Percentiles rank a stretch among this genome's conserved stretches.
These are phyloP conservation scores for Penicillium expansum DNA, from an alignment of 2,329 filamentous ascomycete species.

Conservation along the genomic window DNA sequence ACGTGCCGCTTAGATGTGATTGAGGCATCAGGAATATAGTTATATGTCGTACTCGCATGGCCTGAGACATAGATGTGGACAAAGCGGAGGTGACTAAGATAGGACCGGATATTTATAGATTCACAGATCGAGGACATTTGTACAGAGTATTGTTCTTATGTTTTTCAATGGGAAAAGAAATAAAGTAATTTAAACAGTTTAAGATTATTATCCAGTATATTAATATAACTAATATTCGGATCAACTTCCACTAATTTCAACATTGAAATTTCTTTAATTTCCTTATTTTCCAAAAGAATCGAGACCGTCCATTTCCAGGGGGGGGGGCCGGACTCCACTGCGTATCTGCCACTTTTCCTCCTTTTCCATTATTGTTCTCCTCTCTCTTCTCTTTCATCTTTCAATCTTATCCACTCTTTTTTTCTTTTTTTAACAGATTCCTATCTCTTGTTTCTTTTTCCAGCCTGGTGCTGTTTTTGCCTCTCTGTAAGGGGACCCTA, in stretches of 20 bases:
- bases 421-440: slow-evolving; percentile 5
- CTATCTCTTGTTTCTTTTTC: slow-evolving; percentile 17
- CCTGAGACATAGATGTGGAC: background rate
- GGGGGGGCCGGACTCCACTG: slow-evolving; percentile 3
- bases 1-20: background rate
- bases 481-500: slow-evolving; percentile 19
- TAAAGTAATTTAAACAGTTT: background rate
- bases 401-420: slow-evolving; percentile 8
- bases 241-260: too few relatives aligned
- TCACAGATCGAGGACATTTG: background rate
- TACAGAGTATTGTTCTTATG: too few relatives aligned
- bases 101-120: slow-evolving; percentile 3
- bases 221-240: too few relatives aligned
- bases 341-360: slow-evolving; percentile 11
- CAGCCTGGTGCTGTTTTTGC: slow-evolving; percentile 30
- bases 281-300: background rate
- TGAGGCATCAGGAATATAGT: too few relatives aligned
- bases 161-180: too few relatives aligned
- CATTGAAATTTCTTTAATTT: background rate
- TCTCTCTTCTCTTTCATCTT: slow-evolving; percentile 4
- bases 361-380: slow-evolving; percentile 7
- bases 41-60: too few relatives aligned
- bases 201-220: background rate
- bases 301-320: slow-evolving; percentile 8
- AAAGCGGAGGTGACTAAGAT: slow-evolving; percentile 2